These are phyloP conservation scores for Fusarium xylarioides DNA, from an alignment of 2,329 filamentous ascomycete species.

Conservation along the genomic window DNA sequence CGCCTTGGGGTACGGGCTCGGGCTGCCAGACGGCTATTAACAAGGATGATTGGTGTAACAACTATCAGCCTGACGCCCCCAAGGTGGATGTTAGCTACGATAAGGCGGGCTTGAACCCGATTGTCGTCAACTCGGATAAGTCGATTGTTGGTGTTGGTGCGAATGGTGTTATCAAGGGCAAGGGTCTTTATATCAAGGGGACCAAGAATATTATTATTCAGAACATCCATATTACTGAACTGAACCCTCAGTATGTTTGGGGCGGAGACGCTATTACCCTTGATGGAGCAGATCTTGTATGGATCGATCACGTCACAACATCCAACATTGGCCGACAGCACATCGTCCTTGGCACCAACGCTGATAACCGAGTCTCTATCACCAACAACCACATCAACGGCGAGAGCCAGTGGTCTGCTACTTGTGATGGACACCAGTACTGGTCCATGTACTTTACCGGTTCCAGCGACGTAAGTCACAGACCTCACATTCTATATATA, in stretches of 20 bases:
- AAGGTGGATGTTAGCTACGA: conserved; percentile 57
- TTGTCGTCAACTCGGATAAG: conserved; percentile 66
- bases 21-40: conserved; percentile 69
- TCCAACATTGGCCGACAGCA: conserved; percentile 68
- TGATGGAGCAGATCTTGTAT: conserved; percentile 55
- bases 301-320: conserved; percentile 65
- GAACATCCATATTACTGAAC: conserved; percentile 63
- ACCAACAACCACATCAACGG: conserved; percentile 67
- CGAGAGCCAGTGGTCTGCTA: conserved; percentile 61
- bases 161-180: conserved; percentile 65
- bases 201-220: conserved; percentile 67
- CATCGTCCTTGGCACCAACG: conserved; percentile 64
- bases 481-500: no score
- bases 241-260: conserved; percentile 68
- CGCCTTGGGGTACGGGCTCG: conserved; percentile 64
- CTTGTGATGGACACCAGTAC: conserved; percentile 68
- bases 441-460: conserved; percentile 68
- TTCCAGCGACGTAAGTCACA: no score
- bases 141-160: conserved; percentile 62
- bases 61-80: conserved; percentile 64
- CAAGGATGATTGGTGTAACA: conserved; percentile 66
- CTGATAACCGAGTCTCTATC: conserved; percentile 66
- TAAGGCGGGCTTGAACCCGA: conserved; percentile 60
- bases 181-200: conserved; percentile 59
- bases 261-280: conserved; percentile 67